Percentiles rank a stretch among this genome's conserved stretches.
phyloP scores from a whole-genome alignment of 164 flowering plant species.

The Magnolia sinica region DNA sequence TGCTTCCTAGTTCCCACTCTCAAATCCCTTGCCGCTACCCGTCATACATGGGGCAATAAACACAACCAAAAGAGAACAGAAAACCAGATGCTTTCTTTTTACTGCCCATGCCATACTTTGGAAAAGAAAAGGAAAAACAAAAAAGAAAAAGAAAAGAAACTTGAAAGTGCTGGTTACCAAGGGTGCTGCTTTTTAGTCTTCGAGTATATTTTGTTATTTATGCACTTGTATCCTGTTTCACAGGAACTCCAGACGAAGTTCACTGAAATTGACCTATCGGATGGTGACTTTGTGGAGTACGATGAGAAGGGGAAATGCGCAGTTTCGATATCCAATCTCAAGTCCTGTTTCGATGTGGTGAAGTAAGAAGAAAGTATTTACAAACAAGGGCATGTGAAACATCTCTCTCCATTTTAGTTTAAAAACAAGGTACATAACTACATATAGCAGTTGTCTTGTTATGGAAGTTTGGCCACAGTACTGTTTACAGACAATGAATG shows the following conservation, averaged over 20 bases:
- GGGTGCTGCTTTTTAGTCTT: neutral
- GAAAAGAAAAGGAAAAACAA: too few relatives aligned
- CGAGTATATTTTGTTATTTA: neutral
- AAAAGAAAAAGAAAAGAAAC: too few relatives aligned
- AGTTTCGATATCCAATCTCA: slow-evolving; percentile 13
- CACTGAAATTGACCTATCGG: slow-evolving; percentile 14
- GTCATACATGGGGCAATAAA: too few relatives aligned
- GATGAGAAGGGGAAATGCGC: slow-evolving; percentile 22
- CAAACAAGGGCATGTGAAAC: neutral
- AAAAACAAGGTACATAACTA: neutral
- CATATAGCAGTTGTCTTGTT: too few relatives aligned
- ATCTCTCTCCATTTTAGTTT: neutral
- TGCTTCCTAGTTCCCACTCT: too few relatives aligned
- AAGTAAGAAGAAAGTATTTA: neutral
- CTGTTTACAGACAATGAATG: too few relatives aligned
- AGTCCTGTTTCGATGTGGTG: slow-evolving; percentile 6
- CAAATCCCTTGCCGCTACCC: too few relatives aligned
- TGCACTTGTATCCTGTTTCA: neutral
- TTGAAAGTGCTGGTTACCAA: too few relatives aligned
- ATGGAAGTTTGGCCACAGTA: too few relatives aligned
- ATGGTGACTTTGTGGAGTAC: slow-evolving; percentile 14
- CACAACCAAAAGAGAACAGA: neutral
- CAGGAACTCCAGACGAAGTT: slow-evolving; percentile 6
- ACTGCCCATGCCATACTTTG: neutral
- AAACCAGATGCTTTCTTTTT: neutral